phyloP scores from a whole-genome alignment of 139 green algal species.

The Trebouxia sp. region DNA sequence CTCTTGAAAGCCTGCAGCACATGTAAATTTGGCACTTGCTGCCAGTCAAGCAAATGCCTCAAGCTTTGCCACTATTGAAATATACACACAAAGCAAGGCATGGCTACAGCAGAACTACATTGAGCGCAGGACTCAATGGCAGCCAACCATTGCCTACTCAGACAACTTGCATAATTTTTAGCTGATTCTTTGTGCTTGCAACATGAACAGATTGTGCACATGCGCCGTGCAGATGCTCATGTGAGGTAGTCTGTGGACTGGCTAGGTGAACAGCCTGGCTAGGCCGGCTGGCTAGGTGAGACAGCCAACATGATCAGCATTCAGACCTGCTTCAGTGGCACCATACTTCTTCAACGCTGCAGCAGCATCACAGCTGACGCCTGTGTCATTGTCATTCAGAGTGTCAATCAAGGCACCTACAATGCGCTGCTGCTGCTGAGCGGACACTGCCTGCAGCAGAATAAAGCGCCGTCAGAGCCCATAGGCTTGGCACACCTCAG shows the following conservation, averaged over 20 bases:
- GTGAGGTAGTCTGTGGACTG: too few relatives aligned
- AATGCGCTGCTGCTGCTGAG: neutral
- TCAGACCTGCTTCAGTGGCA: neutral
- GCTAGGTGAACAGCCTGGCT: neutral
- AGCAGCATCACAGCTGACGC: slow-evolving; percentile 8
- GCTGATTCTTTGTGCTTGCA: too few relatives aligned
- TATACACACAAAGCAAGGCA: neutral
- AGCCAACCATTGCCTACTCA: too few relatives aligned
- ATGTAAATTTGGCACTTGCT: neutral
- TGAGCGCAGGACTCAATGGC: too few relatives aligned
- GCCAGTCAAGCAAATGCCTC: neutral
- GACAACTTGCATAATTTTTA: too few relatives aligned
- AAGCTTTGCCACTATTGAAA: too few relatives aligned
- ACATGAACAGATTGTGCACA: too few relatives aligned
- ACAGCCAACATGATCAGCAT: neutral
- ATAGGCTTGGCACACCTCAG: neutral
- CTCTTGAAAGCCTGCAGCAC: slow-evolving; percentile 3
- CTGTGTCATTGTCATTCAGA: slow-evolving; percentile 27
- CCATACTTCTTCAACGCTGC: slow-evolving; percentile 3
- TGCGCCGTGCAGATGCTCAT: too few relatives aligned
- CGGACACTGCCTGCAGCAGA: neutral
- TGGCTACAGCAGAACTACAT: too few relatives aligned
- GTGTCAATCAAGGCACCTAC: neutral
- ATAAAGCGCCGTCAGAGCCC: neutral
- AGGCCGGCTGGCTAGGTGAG: too few relatives aligned